Percentiles rank a stretch among this genome's conserved stretches.
Evolutionary conservation across 176 grass and related monocot genomes (phyloP).

Genomic region (Ensete glaucum): DNA sequence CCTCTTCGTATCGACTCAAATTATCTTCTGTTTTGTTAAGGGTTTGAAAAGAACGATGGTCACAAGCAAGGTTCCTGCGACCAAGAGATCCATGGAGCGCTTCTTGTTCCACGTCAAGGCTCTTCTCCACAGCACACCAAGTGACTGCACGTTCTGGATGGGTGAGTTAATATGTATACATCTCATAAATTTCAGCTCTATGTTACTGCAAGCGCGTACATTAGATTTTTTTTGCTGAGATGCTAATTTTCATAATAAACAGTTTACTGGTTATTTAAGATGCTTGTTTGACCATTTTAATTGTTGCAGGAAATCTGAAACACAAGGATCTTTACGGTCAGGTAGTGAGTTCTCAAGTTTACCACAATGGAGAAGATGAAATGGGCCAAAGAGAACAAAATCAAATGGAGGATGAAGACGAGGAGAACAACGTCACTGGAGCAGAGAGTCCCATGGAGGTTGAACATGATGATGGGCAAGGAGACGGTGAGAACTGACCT

Average conservation of each 20-base stretch:
- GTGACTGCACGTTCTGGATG: slow-evolving; percentile 35
- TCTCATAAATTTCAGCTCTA: background rate
- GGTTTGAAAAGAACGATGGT: slow-evolving; percentile 73
- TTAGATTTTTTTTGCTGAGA: background rate
- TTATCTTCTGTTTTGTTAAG: slow-evolving; percentile 19
- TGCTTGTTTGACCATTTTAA: background rate
- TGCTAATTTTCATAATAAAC: background rate
- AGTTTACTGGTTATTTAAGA: background rate
- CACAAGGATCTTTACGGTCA: slow-evolving; percentile 70
- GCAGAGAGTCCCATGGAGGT: slow-evolving; percentile 3
- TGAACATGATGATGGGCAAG: slow-evolving; percentile 19
- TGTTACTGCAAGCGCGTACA: background rate
- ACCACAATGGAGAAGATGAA: slow-evolving; percentile 37
- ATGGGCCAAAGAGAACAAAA: slow-evolving; percentile 17
- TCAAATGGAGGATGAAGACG: slow-evolving; percentile 21
- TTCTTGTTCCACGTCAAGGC: slow-evolving; percentile 77
- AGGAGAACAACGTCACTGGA: background rate
- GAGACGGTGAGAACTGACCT: slow-evolving; percentile 3
- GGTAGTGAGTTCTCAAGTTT: slow-evolving; percentile 77
- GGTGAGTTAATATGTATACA: slow-evolving; percentile 30
- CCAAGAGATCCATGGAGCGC: slow-evolving; percentile 71
- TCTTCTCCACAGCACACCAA: slow-evolving; percentile 55
- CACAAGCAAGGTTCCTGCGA: slow-evolving; percentile 68
- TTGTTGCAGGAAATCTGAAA: slow-evolving; percentile 50
- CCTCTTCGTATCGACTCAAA: background rate